Conservation (phyloP, 2,329 filamentous ascomycete species). For the Keithomyces neogunnii region DNA sequence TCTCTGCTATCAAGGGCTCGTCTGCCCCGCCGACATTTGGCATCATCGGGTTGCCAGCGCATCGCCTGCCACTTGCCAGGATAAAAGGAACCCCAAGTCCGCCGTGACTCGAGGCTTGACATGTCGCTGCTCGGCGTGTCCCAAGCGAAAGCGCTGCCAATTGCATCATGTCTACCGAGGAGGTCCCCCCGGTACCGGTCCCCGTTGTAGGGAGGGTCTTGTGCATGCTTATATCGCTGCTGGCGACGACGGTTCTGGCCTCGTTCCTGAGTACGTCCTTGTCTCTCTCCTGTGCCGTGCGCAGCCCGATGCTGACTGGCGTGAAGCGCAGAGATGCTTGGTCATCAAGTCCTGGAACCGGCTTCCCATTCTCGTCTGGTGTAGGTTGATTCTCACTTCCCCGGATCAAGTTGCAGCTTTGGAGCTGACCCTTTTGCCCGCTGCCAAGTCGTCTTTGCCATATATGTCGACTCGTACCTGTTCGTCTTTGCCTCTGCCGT, state of each 20-base stretch:
- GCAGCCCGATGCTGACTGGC: background rate
- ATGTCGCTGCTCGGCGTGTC: too few relatives aligned
- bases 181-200: background rate
- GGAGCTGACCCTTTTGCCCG: background rate
- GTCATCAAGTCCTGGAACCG: constrained; percentile 30
- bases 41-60: too few relatives aligned
- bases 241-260: constrained; percentile 26
- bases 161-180: background rate
- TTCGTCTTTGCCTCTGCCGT: constrained; percentile 52
- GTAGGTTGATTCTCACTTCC: constrained; percentile 20
- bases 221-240: constrained; percentile 15
- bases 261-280: constrained; percentile 26
- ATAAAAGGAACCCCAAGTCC: too few relatives aligned
- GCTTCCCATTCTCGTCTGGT: constrained; percentile 33
- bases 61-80: too few relatives aligned
- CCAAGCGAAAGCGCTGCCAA: too few relatives aligned
- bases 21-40: too few relatives aligned
- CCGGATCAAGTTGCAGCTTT: background rate
- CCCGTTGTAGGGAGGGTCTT: constrained; percentile 1
- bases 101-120: too few relatives aligned
- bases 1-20: too few relatives aligned
- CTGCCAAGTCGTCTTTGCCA: constrained; percentile 45
- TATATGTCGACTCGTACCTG: constrained; percentile 51
- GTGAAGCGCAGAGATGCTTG: constrained; percentile 27
- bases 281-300: background rate